Percentiles rank a stretch among this genome's conserved stretches.
phyloP scores from a whole-genome alignment of 306 rosid species.

The Psophocarpus tetragonolobus region DNA sequence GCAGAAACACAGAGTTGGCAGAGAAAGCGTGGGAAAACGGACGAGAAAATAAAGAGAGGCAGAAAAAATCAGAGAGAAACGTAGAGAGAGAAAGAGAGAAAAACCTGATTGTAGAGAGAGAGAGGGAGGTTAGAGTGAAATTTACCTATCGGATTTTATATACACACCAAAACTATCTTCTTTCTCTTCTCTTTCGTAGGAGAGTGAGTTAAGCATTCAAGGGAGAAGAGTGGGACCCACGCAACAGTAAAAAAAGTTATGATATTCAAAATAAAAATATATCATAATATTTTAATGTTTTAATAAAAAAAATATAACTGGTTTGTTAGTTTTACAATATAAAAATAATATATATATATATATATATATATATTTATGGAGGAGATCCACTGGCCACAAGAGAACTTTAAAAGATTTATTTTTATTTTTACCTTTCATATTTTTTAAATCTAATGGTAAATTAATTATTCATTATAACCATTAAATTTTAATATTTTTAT shows the following conservation, averaged over 20 bases:
- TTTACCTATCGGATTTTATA: constrained; percentile 35
- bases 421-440: too few species aligned
- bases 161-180: constrained; percentile 5
- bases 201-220: constrained; percentile 12
- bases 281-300: too few species aligned
- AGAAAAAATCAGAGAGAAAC: background rate
- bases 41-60: background rate
- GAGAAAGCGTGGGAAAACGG: constrained; percentile 18
- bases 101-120: constrained; percentile 48
- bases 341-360: too few species aligned
- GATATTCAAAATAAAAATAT: too few species aligned
- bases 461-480: too few species aligned
- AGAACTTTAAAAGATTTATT: too few species aligned
- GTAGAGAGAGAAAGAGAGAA: constrained; percentile 10
- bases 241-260: background rate
- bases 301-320: too few species aligned
- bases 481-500: too few species aligned
- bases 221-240: constrained; percentile 33
- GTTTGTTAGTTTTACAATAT: too few species aligned
- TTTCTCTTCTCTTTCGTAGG: background rate
- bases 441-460: too few species aligned
- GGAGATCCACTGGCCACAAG: too few species aligned
- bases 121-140: constrained; percentile 29
- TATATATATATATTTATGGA: too few species aligned
- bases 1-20: background rate